Conservation (phyloP, 192 early-diverging fungal genomes). For the Coemansia sp. region DNA sequence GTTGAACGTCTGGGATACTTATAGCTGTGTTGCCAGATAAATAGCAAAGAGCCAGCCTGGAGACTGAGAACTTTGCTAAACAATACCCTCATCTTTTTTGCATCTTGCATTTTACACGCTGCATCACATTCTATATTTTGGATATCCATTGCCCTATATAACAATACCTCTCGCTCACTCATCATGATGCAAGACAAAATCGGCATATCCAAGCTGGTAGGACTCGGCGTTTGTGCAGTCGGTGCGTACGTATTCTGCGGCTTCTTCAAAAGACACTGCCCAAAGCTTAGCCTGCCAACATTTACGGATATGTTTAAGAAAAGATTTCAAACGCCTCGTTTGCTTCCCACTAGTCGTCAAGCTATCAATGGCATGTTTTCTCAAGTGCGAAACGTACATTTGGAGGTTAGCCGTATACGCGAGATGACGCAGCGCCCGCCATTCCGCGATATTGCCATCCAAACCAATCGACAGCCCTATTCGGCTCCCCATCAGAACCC, state of each 20-base stretch:
- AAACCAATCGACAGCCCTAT: background rate
- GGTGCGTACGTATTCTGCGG: background rate
- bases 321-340: background rate
- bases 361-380: background rate
- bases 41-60: background rate
- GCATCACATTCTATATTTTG: background rate
- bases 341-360: background rate
- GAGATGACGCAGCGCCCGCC: background rate
- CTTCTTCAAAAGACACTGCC: constrained; percentile 4
- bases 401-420: constrained; percentile 5
- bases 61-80: background rate
- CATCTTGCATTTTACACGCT: background rate
- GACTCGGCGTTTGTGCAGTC: background rate
- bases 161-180: background rate
- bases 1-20: too few relatives aligned
- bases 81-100: background rate
- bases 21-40: background rate
- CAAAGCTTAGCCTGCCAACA: background rate
- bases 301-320: background rate
- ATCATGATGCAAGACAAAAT: background rate
- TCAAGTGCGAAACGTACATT: constrained; percentile 6
- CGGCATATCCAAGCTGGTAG: background rate
- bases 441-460: constrained; percentile 10
- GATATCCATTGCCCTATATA: background rate
- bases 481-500: background rate